phyloP scores from a whole-genome alignment of 2,329 filamentous ascomycete genomes.

The Penicillium sp. region DNA sequence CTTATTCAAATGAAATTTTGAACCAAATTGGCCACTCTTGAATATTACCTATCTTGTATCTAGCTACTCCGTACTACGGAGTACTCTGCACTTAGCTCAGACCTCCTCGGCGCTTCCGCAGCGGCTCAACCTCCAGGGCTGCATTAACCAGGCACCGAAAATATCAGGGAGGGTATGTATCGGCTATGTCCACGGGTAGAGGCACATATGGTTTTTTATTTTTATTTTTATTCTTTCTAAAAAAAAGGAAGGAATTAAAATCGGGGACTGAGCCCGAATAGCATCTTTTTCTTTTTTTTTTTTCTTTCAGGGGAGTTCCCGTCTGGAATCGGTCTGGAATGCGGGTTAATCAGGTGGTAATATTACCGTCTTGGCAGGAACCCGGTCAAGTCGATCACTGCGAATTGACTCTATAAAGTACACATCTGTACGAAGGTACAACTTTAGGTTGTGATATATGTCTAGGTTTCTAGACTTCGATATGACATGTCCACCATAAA shows the following conservation, averaged over 20 bases:
- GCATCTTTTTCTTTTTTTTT: neutral
- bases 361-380: conserved; percentile 18
- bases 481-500: conserved; percentile 20
- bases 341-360: conserved; percentile 15
- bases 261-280: neutral
- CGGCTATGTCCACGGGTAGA: neutral
- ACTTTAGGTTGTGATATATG: neutral
- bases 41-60: neutral
- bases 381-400: neutral
- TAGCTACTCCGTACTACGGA: neutral
- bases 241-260: neutral
- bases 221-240: too few species aligned
- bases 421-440: conserved; percentile 1
- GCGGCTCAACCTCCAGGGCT: neutral
- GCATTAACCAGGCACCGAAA: conserved; percentile 1
- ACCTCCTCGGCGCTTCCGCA: conserved; percentile 3
- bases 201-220: neutral
- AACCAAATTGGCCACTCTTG: neutral
- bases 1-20: neutral
- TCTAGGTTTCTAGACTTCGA: neutral
- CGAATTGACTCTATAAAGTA: conserved; percentile 4
- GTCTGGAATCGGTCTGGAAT: conserved; percentile 19
- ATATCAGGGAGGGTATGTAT: neutral
- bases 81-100: conserved; percentile 1
- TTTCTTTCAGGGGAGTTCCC: conserved; percentile 12